Percentiles rank a stretch among this genome's conserved stretches.
Evolutionary conservation across 164 flowering plant species (phyloP).

Genomic region (Amborella trichopoda): DNA sequence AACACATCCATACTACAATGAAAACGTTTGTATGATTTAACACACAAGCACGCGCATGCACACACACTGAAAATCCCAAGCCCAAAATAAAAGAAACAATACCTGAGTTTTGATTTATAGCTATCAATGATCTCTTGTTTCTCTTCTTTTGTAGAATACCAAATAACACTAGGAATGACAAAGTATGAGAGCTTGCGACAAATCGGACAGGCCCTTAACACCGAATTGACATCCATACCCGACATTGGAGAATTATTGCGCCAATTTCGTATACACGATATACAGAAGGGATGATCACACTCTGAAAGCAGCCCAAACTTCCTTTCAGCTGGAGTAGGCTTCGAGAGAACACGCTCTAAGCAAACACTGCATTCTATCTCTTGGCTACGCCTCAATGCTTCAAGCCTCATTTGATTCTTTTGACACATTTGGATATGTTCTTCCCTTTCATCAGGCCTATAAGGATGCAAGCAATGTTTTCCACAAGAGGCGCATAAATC

Average conservation of each 20-base stretch:
- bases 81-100: slow-evolving; percentile 8
- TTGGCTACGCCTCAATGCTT: slow-evolving; percentile 71
- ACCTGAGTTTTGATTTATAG: slow-evolving; percentile 87
- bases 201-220: slow-evolving; percentile 86
- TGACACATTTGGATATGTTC: slow-evolving; percentile 60
- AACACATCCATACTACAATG: no score
- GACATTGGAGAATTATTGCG: slow-evolving; percentile 73
- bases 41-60: no score
- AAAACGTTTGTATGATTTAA: no score
- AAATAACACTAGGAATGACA: slow-evolving; percentile 93
- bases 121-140: slow-evolving; percentile 70
- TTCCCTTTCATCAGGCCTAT: slow-evolving; percentile 68
- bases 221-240: slow-evolving; percentile 81
- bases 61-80: slow-evolving; percentile 2
- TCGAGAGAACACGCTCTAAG: slow-evolving; percentile 80
- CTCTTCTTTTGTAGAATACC: slow-evolving; percentile 73
- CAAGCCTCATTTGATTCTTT: slow-evolving; percentile 58
- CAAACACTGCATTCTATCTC: slow-evolving; percentile 97
- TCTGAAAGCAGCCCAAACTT: slow-evolving; percentile 93
- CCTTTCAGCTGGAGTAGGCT: slow-evolving; percentile 72
- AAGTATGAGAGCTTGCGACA: slow-evolving; percentile 94
- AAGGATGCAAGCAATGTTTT: slow-evolving; percentile 82
- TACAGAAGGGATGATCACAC: slow-evolving; percentile 96
- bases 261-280: slow-evolving; percentile 94
- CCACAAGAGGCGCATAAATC: slow-evolving; percentile 72